A percentile compares a stretch with the other conserved stretches of the same genome.
These are phyloP conservation scores for Chlorella variabilis DNA, from an alignment of 163 green algal species.

Conservation along the genomic window DNA sequence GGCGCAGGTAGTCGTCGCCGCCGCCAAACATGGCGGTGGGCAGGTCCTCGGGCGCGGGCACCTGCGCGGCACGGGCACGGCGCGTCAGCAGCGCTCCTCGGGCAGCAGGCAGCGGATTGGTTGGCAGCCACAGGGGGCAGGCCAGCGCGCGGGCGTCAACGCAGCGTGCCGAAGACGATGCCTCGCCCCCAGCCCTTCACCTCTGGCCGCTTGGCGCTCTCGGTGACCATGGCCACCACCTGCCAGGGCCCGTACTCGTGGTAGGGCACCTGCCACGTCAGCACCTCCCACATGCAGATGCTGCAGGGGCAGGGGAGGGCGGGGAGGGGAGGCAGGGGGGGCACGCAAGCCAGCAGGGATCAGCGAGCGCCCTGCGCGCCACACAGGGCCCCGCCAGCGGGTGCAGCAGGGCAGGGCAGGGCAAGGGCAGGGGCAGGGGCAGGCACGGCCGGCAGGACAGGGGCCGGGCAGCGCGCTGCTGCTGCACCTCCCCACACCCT, in stretches of 20 bases:
- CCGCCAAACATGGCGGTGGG: slow-evolving; percentile 10
- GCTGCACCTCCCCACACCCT: background rate
- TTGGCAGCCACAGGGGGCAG: no score
- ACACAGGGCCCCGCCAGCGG: no score
- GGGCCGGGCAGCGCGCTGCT: background rate
- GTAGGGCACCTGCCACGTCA: slow-evolving; percentile 74
- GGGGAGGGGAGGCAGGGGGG: slow-evolving; percentile 22
- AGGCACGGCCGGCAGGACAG: no score
- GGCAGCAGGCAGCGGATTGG: no score
- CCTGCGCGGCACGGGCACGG: background rate
- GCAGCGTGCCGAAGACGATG: no score
- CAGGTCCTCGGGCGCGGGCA: slow-evolving; percentile 16
- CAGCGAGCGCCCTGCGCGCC: no score
- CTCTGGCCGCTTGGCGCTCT: slow-evolving; percentile 46
- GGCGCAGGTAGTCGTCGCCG: slow-evolving; percentile 12
- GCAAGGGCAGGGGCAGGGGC: no score
- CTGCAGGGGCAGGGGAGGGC: background rate
- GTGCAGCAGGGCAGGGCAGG: no score
- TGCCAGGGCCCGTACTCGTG: slow-evolving; percentile 61
- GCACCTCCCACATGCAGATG: slow-evolving; percentile 72
- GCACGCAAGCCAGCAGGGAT: no score
- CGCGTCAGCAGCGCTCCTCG: background rate
- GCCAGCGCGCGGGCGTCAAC: no score
- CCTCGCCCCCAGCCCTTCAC: slow-evolving; percentile 25
- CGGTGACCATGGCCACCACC: slow-evolving; percentile 59